These are phyloP conservation scores for Ogataea methanolica DNA, from an alignment of 805 yeast species.

Conservation along the genomic window DNA sequence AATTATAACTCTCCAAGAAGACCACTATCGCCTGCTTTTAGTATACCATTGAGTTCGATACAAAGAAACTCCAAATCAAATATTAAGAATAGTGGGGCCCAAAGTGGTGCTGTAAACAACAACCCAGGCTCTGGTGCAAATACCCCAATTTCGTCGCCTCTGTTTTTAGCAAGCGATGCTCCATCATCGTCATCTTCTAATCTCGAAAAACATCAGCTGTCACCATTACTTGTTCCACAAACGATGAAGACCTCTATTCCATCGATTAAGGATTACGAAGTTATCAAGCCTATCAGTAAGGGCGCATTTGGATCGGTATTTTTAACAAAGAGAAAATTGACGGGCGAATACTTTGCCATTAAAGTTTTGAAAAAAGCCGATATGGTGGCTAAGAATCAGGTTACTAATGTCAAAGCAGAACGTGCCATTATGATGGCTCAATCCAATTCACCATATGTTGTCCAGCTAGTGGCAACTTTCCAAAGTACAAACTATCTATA, in stretches of 20 bases:
- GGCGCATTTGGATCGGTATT: slow-evolving; percentile 98
- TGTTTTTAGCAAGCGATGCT: slow-evolving; percentile 43
- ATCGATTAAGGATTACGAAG: slow-evolving; percentile 81
- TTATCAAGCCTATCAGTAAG: slow-evolving; percentile 87
- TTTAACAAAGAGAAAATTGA: slow-evolving; percentile 72
- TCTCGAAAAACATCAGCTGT: slow-evolving; percentile 58
- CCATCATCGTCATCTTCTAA: slow-evolving; percentile 20
- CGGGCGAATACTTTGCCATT: slow-evolving; percentile 95
- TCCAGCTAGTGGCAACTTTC: slow-evolving; percentile 80
- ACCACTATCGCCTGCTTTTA: slow-evolving; percentile 50
- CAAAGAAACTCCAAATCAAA: slow-evolving; percentile 43
- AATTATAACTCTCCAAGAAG: slow-evolving; percentile 47
- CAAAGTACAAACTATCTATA: slow-evolving; percentile 84
- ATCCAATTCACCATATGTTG: slow-evolving; percentile 88
- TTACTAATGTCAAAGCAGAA: slow-evolving; percentile 89
- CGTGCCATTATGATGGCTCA: slow-evolving; percentile 98
- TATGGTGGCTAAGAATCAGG: slow-evolving; percentile 97
- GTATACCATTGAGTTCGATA: slow-evolving; percentile 55
- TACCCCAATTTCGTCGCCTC: slow-evolving; percentile 58
- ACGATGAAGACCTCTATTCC: slow-evolving; percentile 55
- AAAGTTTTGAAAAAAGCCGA: slow-evolving; percentile 88
- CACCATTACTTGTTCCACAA: slow-evolving; percentile 73
- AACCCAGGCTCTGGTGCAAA: slow-evolving; percentile 20
- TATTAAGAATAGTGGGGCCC: slow-evolving; percentile 3
- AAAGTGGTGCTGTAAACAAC: background rate